Evolutionary conservation across 345 rosid genomes (phyloP), one percentile per base, ranked within the genome.

Genomic region (Gossypium australe): DNA sequence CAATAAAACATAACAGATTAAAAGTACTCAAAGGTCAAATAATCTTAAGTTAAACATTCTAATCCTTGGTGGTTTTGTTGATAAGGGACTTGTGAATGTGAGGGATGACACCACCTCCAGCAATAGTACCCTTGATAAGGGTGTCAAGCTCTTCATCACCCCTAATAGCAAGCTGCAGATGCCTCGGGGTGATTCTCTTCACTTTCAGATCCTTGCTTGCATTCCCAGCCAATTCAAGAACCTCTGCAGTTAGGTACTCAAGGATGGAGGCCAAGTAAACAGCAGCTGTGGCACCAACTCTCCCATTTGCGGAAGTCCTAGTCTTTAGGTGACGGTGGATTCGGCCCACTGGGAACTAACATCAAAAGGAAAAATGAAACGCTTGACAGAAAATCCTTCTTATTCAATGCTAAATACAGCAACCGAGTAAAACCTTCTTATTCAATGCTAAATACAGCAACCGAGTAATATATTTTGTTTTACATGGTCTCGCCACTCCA

Each of bases 201-300:
- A 88, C 92, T 73, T 90, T 90, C 74, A 88, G 81, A 84, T 90
- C 94, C 67, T 88, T 88, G 85, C 94, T 88, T 0, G 92, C 92
- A 1, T 90, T 90, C 25, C 94, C 92, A 43, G 94, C 92, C 25
- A 88, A 79, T 79, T 89, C 94, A 1, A 89, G 90, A 79, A 89
- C 94, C 79, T 89, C 94, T 2, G 92, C 92, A 58, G 94, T 88
- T 27, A 89, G 84, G 78, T 88, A 89, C 71, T 89, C 94, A 0
- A 89, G 88, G 62, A 89, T 88, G 0, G 94, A 86, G 48, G 90
- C 92, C 9, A 86, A 51, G 83, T 88, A 89, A 6, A 89, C 94
- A 45, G 92, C 92, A 57, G 94, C 94, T 9, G 89, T 88, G 34
- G 94, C 92, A 24, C 94, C 94, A 20, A 89, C 94, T 58, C 94